Conservation (phyloP, 441 rosid species). For the Pelargonium australe region DNA sequence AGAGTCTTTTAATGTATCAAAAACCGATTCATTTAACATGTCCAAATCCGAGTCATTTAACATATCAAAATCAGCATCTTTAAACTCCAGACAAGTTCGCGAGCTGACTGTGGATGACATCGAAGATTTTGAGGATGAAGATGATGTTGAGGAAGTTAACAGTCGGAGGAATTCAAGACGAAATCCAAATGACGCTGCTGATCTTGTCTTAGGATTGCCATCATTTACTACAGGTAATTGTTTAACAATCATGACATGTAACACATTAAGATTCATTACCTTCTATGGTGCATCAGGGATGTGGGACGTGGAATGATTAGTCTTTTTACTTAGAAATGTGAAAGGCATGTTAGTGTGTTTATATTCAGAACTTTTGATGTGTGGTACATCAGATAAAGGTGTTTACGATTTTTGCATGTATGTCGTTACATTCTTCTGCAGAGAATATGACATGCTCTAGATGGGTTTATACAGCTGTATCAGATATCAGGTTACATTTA, state of each 20-base stretch:
- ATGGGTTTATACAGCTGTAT: constrained; percentile 2
- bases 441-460: neutral
- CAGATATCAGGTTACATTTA: neutral
- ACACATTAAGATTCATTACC: neutral
- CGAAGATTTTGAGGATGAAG: constrained; percentile 90
- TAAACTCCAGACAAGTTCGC: constrained; percentile 55
- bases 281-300: neutral
- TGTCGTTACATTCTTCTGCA: neutral
- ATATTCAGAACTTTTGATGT: neutral
- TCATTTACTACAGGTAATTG: constrained; percentile 73
- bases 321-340: neutral
- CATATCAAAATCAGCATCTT: constrained; percentile 54
- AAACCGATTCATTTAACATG: neutral
- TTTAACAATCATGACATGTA: neutral
- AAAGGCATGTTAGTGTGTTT: neutral
- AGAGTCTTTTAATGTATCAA: neutral
- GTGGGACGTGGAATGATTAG: neutral
- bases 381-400: neutral
- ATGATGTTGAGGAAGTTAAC: constrained; percentile 50
- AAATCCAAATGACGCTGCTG: constrained; percentile 58
- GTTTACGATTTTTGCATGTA: neutral
- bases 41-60: constrained; percentile 6
- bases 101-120: constrained; percentile 97
- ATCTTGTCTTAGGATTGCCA: constrained; percentile 68
- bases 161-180: constrained; percentile 70